phyloP scores from a whole-genome alignment of 306 rosid genomes.

The Vicia villosa region DNA sequence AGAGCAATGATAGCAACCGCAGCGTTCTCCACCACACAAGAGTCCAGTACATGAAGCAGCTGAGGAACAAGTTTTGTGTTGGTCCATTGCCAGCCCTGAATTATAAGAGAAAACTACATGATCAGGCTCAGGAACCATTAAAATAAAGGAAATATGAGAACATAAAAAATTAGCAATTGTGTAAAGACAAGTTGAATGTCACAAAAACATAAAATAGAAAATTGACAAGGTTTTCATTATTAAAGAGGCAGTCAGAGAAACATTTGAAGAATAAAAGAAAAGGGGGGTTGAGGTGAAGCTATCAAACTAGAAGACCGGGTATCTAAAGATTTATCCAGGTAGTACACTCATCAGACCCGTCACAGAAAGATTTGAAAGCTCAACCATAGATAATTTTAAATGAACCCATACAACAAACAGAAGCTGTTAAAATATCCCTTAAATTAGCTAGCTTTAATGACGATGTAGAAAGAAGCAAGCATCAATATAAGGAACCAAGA shows the following conservation, averaged over 20 bases:
- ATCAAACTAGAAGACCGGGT: not conserved
- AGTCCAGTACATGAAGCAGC: constrained; percentile 57
- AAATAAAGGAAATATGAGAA: constrained; percentile 3
- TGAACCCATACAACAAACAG: constrained; percentile 2
- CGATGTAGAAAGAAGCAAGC: not conserved
- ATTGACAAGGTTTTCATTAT: not conserved
- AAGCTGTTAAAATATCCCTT: not conserved
- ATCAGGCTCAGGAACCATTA: constrained; percentile 24
- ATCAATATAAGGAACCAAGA: not conserved
- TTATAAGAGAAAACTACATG: constrained; percentile 33
- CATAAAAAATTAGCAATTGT: not conserved
- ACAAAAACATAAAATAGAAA: not conserved
- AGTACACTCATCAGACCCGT: too few relatives aligned
- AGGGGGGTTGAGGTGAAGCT: not conserved
- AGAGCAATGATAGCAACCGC: constrained; percentile 58
- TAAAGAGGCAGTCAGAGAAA: not conserved
- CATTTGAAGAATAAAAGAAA: not conserved
- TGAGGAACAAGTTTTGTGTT: constrained; percentile 49
- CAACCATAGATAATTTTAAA: not conserved
- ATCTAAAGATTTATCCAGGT: not conserved
- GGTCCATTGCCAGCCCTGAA: constrained; percentile 86
- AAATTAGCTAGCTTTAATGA: not conserved
- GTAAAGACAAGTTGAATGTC: not conserved
- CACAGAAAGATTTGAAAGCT: not conserved
- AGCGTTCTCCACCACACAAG: constrained; percentile 48